Evolutionary conservation across 169 alveolate genomes (phyloP).

Genomic region (Prorocentrum cordatum): DNA sequence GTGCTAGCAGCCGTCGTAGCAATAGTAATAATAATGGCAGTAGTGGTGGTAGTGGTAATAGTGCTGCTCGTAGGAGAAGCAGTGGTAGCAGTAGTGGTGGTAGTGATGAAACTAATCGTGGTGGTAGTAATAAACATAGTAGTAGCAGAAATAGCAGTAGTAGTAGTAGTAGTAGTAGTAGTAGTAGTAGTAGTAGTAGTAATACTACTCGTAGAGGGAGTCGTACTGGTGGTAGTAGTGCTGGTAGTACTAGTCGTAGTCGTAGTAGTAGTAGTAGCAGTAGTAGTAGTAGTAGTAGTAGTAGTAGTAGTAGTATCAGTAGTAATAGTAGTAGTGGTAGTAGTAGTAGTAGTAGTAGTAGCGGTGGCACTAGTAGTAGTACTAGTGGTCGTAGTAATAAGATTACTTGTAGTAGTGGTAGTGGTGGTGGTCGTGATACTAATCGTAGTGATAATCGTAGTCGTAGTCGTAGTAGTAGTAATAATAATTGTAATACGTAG

Average conservation of each 20-base stretch:
- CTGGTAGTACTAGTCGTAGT: neutral
- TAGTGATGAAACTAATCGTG: neutral
- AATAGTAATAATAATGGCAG: neutral
- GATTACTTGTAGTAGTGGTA: neutral
- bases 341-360: neutral
- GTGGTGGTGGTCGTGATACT: too few relatives aligned
- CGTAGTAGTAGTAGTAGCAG: neutral
- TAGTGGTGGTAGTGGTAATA: neutral
- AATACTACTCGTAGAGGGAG: neutral
- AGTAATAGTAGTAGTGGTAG: neutral
- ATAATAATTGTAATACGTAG: too few relatives aligned
- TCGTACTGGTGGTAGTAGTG: neutral
- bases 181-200: neutral
- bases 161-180: neutral
- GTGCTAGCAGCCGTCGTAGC: neutral
- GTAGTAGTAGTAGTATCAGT: neutral
- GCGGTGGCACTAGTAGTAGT: neutral
- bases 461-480: too few relatives aligned
- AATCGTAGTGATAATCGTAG: too few relatives aligned
- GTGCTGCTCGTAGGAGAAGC: neutral
- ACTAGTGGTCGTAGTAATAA: neutral
- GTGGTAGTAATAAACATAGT: neutral
- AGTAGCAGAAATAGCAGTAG: neutral
- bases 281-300: neutral
- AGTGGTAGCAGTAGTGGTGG: neutral